A percentile compares a stretch with the other conserved stretches of the same genome.
phyloP scores from a whole-genome alignment of 176 grass and related monocot species.

The Phoenix dactylifera region DNA sequence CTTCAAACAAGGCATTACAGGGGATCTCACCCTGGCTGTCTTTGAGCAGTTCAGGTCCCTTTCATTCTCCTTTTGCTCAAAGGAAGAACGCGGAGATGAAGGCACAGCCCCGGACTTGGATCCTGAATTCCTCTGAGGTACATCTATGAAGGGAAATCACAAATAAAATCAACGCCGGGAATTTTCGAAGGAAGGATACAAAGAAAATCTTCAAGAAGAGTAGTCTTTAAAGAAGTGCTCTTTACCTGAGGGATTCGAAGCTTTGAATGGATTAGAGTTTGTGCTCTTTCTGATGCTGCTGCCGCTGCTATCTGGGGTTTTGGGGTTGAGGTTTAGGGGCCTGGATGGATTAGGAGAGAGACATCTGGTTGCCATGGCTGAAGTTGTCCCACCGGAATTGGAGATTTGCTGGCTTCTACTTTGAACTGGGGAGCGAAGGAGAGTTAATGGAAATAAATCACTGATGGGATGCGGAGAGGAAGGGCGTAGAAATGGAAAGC shows the following conservation, averaged over 20 bases:
- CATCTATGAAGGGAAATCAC: conserved; percentile 23
- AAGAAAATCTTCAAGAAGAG: no score
- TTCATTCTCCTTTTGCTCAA: conserved; percentile 58
- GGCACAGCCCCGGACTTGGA: conserved; percentile 18
- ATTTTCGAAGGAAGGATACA: neutral
- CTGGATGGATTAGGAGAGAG: conserved; percentile 16
- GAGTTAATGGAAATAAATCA: no score
- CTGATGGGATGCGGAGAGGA: no score
- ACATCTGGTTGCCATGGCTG: conserved; percentile 6
- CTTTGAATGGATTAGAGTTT: neutral
- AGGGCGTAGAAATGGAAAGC: no score
- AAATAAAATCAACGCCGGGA: neutral
- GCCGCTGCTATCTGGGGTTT: neutral
- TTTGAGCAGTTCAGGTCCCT: conserved; percentile 26
- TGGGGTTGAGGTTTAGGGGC: neutral
- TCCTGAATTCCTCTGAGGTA: conserved; percentile 24
- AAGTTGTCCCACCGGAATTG: no score
- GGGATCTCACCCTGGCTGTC: conserved; percentile 21
- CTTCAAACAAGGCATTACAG: conserved; percentile 6
- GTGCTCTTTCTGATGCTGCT: conserved; percentile 1
- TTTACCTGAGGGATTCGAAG: no score
- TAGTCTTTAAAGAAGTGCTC: no score
- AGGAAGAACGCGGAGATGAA: conserved; percentile 16
- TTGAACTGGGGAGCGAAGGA: no score
- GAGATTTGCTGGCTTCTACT: no score